These are phyloP conservation scores for Fraxinus sp. DNA, from an alignment of 305 asterid species.

Conservation along the genomic window DNA sequence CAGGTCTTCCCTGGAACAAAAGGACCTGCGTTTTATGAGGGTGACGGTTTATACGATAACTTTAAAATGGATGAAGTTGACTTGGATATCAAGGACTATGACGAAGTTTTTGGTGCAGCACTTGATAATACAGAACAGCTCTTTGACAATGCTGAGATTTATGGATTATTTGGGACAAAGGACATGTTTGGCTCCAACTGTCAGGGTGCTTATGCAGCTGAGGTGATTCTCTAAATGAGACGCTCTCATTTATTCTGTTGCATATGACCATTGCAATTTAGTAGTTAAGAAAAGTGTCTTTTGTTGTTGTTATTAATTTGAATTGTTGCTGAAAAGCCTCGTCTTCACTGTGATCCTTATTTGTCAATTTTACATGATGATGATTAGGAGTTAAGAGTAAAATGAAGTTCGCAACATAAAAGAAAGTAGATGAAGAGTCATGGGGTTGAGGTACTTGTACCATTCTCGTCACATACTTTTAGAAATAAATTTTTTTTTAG, in stretches of 20 bases:
- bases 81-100: conserved; percentile 46
- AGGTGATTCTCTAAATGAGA: conserved; percentile 35
- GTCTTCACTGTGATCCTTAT: neutral
- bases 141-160: conserved; percentile 41
- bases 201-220: conserved; percentile 38
- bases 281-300: neutral
- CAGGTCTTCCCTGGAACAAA: conserved; percentile 46
- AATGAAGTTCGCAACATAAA: neutral
- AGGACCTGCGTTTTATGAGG: conserved; percentile 33
- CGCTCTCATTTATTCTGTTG: neutral
- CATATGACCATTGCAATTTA: neutral
- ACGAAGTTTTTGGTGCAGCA: conserved; percentile 50
- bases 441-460: neutral
- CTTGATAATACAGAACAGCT: conserved; percentile 44
- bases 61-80: conserved; percentile 58
- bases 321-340: conserved; percentile 13
- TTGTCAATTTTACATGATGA: neutral
- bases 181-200: conserved; percentile 44
- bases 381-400: neutral
- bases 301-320: neutral
- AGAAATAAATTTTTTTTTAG: neutral
- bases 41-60: conserved; percentile 41
- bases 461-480: neutral
- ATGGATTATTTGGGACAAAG: conserved; percentile 46
- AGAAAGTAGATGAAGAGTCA: neutral